phyloP scores from a whole-genome alignment of 176 grass and related monocot species.

The Neostapfia colusana region DNA sequence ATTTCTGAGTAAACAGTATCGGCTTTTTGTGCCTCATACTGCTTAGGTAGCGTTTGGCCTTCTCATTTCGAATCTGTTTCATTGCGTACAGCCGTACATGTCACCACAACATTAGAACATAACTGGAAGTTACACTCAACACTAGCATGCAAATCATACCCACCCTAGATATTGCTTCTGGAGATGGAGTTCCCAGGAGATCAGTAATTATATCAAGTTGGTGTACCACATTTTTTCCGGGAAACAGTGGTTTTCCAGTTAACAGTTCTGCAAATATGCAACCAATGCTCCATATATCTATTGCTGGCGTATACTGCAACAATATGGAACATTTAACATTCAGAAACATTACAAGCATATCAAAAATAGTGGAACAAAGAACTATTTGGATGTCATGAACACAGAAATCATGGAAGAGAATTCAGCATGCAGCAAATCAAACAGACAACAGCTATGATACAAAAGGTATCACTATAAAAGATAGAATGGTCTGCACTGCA shows the following conservation, averaged over 20 bases:
- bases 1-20: constrained; percentile 60
- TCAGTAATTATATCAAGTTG: constrained; percentile 77
- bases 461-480: background rate
- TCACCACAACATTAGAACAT: background rate
- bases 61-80: constrained; percentile 77
- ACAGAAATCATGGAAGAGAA: background rate
- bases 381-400: background rate
- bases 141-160: background rate
- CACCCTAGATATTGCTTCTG: constrained; percentile 66
- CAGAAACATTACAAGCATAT: constrained; percentile 5
- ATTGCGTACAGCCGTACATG: constrained; percentile 11
- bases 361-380: background rate
- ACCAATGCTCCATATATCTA: constrained; percentile 88
- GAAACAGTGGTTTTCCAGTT: constrained; percentile 73
- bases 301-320: constrained; percentile 78
- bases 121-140: background rate
- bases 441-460: background rate
- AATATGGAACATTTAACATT: background rate
- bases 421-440: background rate
- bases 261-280: constrained; percentile 81
- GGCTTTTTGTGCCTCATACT: constrained; percentile 65
- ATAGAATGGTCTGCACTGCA: too few relatives aligned
- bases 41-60: constrained; percentile 69
- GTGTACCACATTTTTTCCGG: constrained; percentile 81
- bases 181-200: constrained; percentile 67